A percentile compares a stretch with the other conserved stretches of the same genome.
phyloP scores from a whole-genome alignment of 768 basidiomycete genomes.

The Mycena rebaudengoi region DNA sequence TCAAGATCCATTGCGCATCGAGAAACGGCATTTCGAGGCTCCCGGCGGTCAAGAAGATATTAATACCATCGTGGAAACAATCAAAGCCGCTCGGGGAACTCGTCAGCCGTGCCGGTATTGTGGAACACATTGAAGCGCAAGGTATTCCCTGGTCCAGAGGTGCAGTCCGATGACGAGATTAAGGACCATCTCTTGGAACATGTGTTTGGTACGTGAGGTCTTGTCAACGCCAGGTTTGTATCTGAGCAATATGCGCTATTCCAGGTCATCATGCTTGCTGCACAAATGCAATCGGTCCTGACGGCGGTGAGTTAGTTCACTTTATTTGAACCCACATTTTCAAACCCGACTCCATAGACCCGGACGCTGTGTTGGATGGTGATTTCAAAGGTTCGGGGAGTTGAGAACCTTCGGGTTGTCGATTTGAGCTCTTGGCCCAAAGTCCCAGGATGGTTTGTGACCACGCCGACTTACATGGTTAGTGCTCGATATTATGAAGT shows the following conservation, averaged over 20 bases:
- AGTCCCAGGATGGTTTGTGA: neutral
- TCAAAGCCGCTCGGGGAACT: constrained; percentile 33
- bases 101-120: no score
- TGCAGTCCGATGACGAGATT: constrained; percentile 31
- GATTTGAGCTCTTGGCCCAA: constrained; percentile 2
- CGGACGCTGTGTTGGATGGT: constrained; percentile 31
- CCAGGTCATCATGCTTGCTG: constrained; percentile 39
- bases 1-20: constrained; percentile 36
- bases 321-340: neutral
- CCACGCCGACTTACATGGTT: no score
- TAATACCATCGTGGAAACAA: constrained; percentile 31
- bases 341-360: constrained; percentile 27
- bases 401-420: neutral
- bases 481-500: no score
- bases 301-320: constrained; percentile 25
- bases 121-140: no score
- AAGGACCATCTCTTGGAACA: constrained; percentile 32
- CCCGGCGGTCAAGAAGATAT: constrained; percentile 33
- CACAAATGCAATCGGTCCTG: constrained; percentile 36
- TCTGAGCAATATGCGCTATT: no score
- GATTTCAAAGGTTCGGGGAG: neutral
- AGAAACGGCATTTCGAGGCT: constrained; percentile 37
- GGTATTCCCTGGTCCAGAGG: constrained; percentile 32
- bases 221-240: neutral
- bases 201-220: constrained; percentile 29